Evolutionary conservation across 345 rosid species (phyloP), one percentile per base, ranked within the genome.

Genomic region (Fremontodendron californicum): DNA sequence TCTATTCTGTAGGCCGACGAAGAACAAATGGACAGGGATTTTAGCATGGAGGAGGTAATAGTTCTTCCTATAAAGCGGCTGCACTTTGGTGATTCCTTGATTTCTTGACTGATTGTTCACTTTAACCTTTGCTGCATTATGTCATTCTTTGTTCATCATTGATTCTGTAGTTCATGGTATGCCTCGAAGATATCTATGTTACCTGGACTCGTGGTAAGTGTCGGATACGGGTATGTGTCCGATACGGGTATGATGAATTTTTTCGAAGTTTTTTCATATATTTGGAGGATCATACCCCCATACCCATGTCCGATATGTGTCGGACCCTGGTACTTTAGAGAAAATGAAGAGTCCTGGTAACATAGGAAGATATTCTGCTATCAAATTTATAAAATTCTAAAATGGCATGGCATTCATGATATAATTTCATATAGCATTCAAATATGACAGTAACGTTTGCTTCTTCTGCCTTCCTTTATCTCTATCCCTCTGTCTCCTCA

Each of bases 11-110:
- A 84, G 82, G 77, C 62, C 74, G 75, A 58, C 2, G 55, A 64
- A 42, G 81, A 79, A 73, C 75, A 52, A 39, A 31, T 64, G n/a
- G 51, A 76, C 42, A 52, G 19, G 18, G 81, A 78, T 74, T 37
- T 74, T 75, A 77, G 66, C 43, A 62, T 77, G 51, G 79, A 81
- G 33, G 78, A 74, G 83, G 79, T 79, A 73, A 35, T 33, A 37
- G 60, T 62, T 62, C 51, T 55, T 9, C 19, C 43, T 4, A 39
- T 42, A 27, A 15, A 40, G 23, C 25, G 5, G 25, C 33, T 46
- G 0, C 15, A 33, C 7, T 73, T 13, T 62, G 51, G 19, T 37
- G 42, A 21, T 18, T 54, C 21, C 45, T 70, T 43, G n/a, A 2
- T 33, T 33, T 27, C 42, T 72, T 35, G 18, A 64, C 21, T n/a